A percentile compares a stretch with the other conserved stretches of the same genome.
Evolutionary conservation across 108 stramenopile species (phyloP).

Genomic region (Pseudonitzschia pungens): DNA sequence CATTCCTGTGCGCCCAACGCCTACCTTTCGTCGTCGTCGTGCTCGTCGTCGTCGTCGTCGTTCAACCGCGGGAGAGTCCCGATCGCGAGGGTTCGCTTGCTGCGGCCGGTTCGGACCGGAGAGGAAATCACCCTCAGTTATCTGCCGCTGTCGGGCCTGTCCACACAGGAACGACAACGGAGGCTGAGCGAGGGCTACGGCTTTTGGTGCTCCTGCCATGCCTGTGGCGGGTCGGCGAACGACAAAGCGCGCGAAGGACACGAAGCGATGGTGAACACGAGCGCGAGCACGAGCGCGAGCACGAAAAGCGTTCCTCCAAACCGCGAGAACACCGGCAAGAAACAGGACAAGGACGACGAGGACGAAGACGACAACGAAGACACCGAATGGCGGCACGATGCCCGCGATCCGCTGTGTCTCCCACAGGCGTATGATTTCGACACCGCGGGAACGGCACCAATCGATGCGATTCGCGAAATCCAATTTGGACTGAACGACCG

Average conservation of each 20-base stretch:
- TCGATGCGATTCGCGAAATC: conserved; percentile 34
- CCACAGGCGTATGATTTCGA: conserved; percentile 7
- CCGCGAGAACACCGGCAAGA: too few relatives aligned
- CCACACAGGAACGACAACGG: conserved; percentile 25
- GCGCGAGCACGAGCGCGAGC: too few relatives aligned
- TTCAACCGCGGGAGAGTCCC: neutral
- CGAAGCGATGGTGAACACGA: too few relatives aligned
- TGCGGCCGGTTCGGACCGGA: conserved; percentile 14
- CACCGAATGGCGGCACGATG: neutral
- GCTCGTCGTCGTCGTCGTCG: neutral
- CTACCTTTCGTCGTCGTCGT: conserved; percentile 29
- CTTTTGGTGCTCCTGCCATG: conserved; percentile 33
- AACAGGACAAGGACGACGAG: too few relatives aligned
- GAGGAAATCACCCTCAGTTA: conserved; percentile 42
- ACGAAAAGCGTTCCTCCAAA: too few relatives aligned
- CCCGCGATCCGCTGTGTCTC: neutral
- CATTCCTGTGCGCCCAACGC: conserved; percentile 48
- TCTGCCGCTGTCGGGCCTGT: conserved; percentile 41
- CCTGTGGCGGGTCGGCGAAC: conserved; percentile 3
- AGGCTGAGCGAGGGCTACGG: conserved; percentile 24
- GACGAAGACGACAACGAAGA: neutral
- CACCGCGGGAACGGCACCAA: neutral
- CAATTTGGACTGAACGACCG: conserved; percentile 31
- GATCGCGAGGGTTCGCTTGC: conserved; percentile 29
- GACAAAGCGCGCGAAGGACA: too few relatives aligned